Conservation (phyloP, 2,329 filamentous ascomycete species). For the Colletotrichum sp. region DNA sequence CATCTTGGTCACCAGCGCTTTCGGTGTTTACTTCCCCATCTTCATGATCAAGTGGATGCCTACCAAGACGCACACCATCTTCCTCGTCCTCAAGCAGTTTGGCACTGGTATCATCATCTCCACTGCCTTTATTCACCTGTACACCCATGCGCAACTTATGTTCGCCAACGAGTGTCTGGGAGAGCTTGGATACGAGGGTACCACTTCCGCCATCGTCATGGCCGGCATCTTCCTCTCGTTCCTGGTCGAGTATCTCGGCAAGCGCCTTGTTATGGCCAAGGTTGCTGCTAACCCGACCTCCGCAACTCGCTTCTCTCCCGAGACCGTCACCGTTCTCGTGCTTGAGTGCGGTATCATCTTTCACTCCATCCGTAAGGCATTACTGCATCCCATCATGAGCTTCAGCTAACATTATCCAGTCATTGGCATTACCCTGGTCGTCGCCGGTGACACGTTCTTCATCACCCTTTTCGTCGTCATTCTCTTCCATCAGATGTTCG, state of each 20-base stretch:
- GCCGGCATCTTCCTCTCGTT: conserved; percentile 77
- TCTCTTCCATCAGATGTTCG: conserved; percentile 80
- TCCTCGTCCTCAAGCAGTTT: conserved; percentile 74
- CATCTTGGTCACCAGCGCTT: conserved; percentile 69
- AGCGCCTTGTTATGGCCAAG: conserved; percentile 55
- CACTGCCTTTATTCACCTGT: conserved; percentile 74
- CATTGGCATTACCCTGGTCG: conserved; percentile 68
- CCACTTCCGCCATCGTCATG: conserved; percentile 74
- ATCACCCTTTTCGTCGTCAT: conserved; percentile 69
- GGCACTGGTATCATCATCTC: conserved; percentile 76
- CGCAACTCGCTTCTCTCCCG: conserved; percentile 36
- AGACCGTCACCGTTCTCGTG: conserved; percentile 68
- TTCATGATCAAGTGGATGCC: conserved; percentile 64
- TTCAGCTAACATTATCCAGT: conserved; percentile 42
- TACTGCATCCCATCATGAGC: not conserved
- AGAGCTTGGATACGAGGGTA: conserved; percentile 69
- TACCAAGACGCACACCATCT: conserved; percentile 51
- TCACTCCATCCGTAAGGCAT: conserved; percentile 67
- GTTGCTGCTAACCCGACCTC: conserved; percentile 26
- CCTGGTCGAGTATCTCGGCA: conserved; percentile 70
- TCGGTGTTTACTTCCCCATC: conserved; percentile 61
- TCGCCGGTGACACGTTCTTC: conserved; percentile 62
- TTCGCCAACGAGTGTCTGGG: conserved; percentile 74
- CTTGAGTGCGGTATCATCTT: conserved; percentile 79
- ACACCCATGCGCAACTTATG: conserved; percentile 76